Conservation (phyloP, 225 moss, liverwort and hornwort genomes). For the Sphagnum contortum region DNA sequence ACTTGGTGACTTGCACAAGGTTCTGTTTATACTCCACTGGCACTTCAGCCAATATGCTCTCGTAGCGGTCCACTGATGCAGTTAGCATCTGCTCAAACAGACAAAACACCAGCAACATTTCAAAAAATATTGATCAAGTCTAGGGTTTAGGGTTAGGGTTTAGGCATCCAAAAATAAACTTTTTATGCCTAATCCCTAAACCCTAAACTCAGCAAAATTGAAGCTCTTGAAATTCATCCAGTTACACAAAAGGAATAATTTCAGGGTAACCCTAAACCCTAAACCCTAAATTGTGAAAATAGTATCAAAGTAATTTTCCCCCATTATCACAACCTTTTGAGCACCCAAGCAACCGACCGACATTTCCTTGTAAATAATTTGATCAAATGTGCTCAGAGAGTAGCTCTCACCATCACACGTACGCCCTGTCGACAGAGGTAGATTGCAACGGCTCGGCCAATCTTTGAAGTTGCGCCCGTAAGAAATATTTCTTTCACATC, state of each 20-base stretch:
- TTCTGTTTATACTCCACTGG: slow-evolving; percentile 20
- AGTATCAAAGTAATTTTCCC: too few relatives aligned
- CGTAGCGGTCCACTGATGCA: slow-evolving; percentile 71
- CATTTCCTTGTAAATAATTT: too few relatives aligned
- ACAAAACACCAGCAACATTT: background rate
- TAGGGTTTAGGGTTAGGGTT: background rate
- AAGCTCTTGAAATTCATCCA: background rate
- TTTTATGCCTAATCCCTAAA: background rate
- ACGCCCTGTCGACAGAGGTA: slow-evolving; percentile 58
- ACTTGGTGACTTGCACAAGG: slow-evolving; percentile 32
- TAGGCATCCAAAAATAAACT: background rate
- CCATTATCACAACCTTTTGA: too few relatives aligned
- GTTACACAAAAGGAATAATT: too few relatives aligned
- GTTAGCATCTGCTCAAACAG: slow-evolving; percentile 64
- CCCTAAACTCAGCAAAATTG: background rate
- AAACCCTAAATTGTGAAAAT: too few relatives aligned
- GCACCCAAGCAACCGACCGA: too few relatives aligned
- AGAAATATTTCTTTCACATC: slow-evolving; percentile 66
- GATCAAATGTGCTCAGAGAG: too few relatives aligned
- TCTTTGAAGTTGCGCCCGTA: slow-evolving; percentile 82
- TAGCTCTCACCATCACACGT: slow-evolving; percentile 47
- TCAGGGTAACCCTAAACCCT: too few relatives aligned
- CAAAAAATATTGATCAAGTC: background rate
- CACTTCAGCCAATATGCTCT: slow-evolving; percentile 43
- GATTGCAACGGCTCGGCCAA: slow-evolving; percentile 75